Percentiles rank a stretch among this genome's conserved stretches.
Conservation (phyloP, 768 basidiomycete genomes). For the Mycena maculata region DNA sequence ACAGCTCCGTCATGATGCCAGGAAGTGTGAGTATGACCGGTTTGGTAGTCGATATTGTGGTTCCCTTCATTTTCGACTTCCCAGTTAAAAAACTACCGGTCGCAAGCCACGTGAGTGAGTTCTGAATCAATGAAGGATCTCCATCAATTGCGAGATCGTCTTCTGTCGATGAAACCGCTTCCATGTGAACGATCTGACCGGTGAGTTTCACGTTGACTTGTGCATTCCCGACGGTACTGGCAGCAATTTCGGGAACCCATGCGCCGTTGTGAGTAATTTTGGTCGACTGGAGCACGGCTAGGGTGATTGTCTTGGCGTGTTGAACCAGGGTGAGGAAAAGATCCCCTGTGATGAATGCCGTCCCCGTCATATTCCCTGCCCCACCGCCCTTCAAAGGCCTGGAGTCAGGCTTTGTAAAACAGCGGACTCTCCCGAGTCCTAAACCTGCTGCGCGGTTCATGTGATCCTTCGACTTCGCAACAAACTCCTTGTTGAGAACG, state of each 20-base stretch:
- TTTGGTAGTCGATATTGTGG: not conserved
- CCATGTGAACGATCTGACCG: not conserved
- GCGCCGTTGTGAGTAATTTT: not conserved
- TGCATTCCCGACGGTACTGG: not conserved
- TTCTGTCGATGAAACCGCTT: not conserved
- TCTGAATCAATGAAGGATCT: not conserved
- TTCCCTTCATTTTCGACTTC: not conserved
- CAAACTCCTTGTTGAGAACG: constrained; percentile 10
- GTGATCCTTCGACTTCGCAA: constrained; percentile 15
- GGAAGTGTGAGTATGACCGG: not conserved
- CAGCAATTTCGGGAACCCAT: not conserved
- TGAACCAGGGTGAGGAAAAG: not conserved
- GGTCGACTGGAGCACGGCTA: not conserved
- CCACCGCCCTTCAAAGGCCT: not conserved
- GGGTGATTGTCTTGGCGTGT: not conserved
- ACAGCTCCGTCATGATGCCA: not conserved
- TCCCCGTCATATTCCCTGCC: not conserved
- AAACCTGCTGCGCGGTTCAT: not conserved
- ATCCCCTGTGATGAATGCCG: constrained; percentile 3
- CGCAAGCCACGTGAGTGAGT: not conserved
- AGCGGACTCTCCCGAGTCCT: not conserved
- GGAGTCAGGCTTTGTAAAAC: not conserved
- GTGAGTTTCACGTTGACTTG: constrained; percentile 5
- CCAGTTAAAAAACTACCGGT: not conserved
- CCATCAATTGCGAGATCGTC: not conserved